Evolutionary conservation across 257 asterid species (phyloP), one percentile per base, ranked within the genome.

Genomic region (Lycium ferocissimum): DNA sequence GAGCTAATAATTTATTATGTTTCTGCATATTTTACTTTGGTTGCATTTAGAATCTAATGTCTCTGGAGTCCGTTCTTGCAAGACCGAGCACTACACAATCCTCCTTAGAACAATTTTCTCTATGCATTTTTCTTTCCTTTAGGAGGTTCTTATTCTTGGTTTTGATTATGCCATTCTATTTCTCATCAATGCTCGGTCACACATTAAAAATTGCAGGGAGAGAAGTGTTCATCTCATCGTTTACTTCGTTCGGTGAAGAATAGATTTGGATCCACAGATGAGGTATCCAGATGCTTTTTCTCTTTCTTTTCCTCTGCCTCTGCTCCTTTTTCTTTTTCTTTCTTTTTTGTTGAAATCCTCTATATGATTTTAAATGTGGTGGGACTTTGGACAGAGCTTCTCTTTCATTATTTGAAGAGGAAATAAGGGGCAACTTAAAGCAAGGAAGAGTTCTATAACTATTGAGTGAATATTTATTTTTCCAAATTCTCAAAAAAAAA

Each of bases 201-300:
- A n/a, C 63, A 73, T 80, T 85, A 58, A 88, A 83, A 84, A 76
- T 93, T 86, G 82, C 91, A 96, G 99, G 99, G 98, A 86, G 98
- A 96, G 89, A 96, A 92, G 86, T 88, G 51, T 84, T 94, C 98
- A 87, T 91, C 97, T 38, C 97, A 96, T 91, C 91, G 98, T 70
- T 85, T 96, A 87, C 97, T 96, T 86, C 91, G 99, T 69, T 89
- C 99, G 22, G 95, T 93, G 87, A 95, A 95, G 91, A 96, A 96
- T 87, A 93, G 98, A 37, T 96, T 92, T 92, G 99, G 99, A 86
- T 93, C 98, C 90, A 92, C 99, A 8, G 98, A 96, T 90, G 99
- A 95, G 98, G 99, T 93, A 92, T 82, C 45, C 83, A 65, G 71
- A 84, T 81, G 61, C 85, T 83, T 79, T 45, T 40, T 70, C 67